phyloP scores from a whole-genome alignment of 2,329 filamentous ascomycete species.

The Botrytis hyacinthi region DNA sequence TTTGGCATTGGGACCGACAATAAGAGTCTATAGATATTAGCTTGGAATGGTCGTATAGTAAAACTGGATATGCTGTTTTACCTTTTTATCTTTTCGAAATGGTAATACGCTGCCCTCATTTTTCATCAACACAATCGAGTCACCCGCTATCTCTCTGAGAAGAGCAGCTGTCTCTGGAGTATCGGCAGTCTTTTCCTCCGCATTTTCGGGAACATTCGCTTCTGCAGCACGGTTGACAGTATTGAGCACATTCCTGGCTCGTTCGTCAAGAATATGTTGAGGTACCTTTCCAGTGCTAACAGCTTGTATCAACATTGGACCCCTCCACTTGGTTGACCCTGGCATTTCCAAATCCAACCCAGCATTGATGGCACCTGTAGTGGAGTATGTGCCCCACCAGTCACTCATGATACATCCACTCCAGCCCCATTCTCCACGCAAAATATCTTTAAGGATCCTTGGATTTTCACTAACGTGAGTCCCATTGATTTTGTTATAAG shows the following conservation, averaged over 20 bases:
- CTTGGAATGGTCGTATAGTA: conserved; percentile 34
- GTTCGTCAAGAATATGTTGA: conserved; percentile 29
- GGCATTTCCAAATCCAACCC: conserved; percentile 44
- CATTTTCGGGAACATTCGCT: conserved; percentile 32
- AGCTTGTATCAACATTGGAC: conserved; percentile 27
- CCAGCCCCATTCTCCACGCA: conserved; percentile 58
- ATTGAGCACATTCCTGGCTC: conserved; percentile 29
- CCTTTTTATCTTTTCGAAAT: conserved; percentile 42
- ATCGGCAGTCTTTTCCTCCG: conserved; percentile 33
- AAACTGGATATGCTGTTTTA: conserved; percentile 55
- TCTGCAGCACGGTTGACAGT: conserved; percentile 41
- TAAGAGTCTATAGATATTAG: conserved; percentile 43
- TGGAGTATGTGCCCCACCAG: conserved; percentile 46
- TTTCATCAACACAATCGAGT: conserved; percentile 63
- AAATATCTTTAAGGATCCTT: conserved; percentile 49
- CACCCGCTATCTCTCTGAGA: conserved; percentile 55
- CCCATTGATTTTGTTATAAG: conserved; percentile 59
- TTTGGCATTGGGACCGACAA: conserved; percentile 59
- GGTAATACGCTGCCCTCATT: conserved; percentile 58
- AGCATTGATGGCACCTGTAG: conserved; percentile 35
- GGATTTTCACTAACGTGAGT: conserved; percentile 54
- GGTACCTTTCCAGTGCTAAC: conserved; percentile 28
- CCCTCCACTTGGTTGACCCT: conserved; percentile 34
- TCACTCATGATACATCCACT: conserved; percentile 58
- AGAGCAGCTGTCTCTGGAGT: conserved; percentile 43